Evolutionary conservation across 495 filamentous ascomycete genomes (phyloP).

Genomic region (Hypoxylon trugodes): DNA sequence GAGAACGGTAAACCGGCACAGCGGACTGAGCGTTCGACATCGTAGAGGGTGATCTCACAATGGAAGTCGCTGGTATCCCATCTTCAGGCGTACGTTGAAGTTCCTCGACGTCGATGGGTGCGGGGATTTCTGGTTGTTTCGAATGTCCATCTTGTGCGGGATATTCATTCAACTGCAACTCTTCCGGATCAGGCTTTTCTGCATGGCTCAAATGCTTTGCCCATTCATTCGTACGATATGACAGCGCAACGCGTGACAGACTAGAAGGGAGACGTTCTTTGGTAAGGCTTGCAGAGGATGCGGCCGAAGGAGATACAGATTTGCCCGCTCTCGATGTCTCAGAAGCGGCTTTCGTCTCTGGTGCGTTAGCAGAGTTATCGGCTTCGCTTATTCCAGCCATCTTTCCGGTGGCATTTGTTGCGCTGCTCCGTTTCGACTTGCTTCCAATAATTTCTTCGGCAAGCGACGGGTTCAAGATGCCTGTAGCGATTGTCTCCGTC

Average conservation of each 20-base stretch:
- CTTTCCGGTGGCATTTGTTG: constrained; percentile 26
- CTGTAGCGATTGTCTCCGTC: constrained; percentile 40
- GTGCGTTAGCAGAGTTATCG: constrained; percentile 11
- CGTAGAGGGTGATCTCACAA: constrained; percentile 45
- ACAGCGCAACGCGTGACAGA: constrained; percentile 76
- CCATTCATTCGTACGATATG: constrained; percentile 96
- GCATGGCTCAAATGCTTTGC: constrained; percentile 86
- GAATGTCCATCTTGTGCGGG: constrained; percentile 26
- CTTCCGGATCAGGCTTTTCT: constrained; percentile 77
- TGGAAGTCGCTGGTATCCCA: constrained; percentile 50
- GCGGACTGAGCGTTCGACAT: constrained; percentile 44
- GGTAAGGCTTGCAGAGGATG: constrained; percentile 55
- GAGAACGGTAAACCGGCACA: constrained; percentile 51
- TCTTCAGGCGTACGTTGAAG: constrained; percentile 74
- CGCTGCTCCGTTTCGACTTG: constrained; percentile 32
- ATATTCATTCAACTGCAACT: constrained; percentile 57
- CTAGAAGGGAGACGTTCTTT: constrained; percentile 61
- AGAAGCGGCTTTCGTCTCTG: constrained; percentile 24
- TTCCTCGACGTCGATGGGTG: constrained; percentile 69
- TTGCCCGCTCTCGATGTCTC: constrained; percentile 41
- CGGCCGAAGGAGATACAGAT: constrained; percentile 47
- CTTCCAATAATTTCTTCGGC: constrained; percentile 16
- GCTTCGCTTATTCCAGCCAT: constrained; percentile 23
- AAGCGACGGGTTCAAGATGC: constrained; percentile 32
- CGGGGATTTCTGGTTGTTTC: constrained; percentile 58